Conservation (phyloP, 306 rosid species). For the Gastrolobium bilobum region DNA sequence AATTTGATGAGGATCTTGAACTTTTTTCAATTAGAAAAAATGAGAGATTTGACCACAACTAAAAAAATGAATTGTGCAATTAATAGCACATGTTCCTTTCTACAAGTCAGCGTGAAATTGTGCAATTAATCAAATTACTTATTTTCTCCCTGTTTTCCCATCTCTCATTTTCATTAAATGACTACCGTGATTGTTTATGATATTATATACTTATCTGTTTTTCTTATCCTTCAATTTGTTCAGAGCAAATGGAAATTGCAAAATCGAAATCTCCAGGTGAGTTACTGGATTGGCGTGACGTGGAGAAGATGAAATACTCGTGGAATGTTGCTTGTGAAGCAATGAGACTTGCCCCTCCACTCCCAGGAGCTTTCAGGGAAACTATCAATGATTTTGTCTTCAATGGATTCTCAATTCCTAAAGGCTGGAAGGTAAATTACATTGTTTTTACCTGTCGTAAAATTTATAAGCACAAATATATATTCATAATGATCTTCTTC, state of each 20-base stretch:
- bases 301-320: constrained; percentile 77
- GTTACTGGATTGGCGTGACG: constrained; percentile 73
- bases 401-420: constrained; percentile 79
- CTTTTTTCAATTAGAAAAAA: too few relatives aligned
- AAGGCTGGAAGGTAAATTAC: constrained; percentile 77
- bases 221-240: not conserved
- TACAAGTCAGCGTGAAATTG: too few relatives aligned
- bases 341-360: constrained; percentile 72
- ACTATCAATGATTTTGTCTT: constrained; percentile 65
- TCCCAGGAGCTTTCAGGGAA: constrained; percentile 81
- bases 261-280: constrained; percentile 62
- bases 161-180: too few relatives aligned
- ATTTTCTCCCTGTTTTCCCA: too few relatives aligned
- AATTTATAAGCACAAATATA: too few relatives aligned
- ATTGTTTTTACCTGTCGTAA: not conserved
- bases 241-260: constrained; percentile 82
- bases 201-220: not conserved
- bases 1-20: too few relatives aligned
- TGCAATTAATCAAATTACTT: too few relatives aligned
- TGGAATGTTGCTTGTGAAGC: constrained; percentile 87
- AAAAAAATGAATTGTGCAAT: too few relatives aligned
- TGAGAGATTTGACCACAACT: too few relatives aligned
- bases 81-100: too few relatives aligned
- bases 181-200: not conserved
- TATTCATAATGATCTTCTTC: too few relatives aligned